Percentiles rank a stretch among this genome's conserved stretches.
Evolutionary conservation across 176 grass and related monocot species (phyloP).

Genomic region (Eragrostis curvula): DNA sequence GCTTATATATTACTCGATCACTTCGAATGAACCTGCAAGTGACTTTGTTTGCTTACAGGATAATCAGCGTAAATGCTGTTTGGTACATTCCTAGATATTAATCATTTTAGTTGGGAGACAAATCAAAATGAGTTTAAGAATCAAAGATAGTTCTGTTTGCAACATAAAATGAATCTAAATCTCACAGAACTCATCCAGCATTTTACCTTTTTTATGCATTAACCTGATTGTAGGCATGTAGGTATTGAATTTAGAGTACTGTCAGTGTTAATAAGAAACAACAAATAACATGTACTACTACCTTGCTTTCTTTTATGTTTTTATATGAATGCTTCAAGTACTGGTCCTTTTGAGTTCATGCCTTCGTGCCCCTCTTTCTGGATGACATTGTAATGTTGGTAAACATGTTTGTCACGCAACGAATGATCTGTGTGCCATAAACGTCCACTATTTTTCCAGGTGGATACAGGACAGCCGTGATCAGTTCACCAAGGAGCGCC

Average conservation of each 20-base stretch:
- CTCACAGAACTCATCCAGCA: not conserved
- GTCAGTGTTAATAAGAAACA: too few relatives aligned
- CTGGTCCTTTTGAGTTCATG: not conserved
- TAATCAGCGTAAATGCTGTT: not conserved
- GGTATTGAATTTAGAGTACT: too few relatives aligned
- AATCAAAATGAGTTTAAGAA: not conserved
- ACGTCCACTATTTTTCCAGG: constrained; percentile 41
- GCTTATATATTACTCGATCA: not conserved
- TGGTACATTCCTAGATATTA: not conserved
- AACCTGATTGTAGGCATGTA: not conserved
- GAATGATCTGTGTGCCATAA: constrained; percentile 20
- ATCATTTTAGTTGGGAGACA: not conserved
- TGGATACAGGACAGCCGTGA: constrained; percentile 99
- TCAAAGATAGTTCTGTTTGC: not conserved
- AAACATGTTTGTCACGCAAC: not conserved
- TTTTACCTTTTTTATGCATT: not conserved
- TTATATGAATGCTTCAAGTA: not conserved
- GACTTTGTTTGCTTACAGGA: constrained; percentile 10
- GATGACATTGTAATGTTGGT: not conserved
- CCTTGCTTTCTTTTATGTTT: too few relatives aligned
- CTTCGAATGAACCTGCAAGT: not conserved
- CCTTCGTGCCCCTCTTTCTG: not conserved
- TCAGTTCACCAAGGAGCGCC: constrained; percentile 89
- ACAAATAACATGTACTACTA: too few relatives aligned
- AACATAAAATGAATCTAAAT: constrained; percentile 1